A percentile compares a stretch with the other conserved stretches of the same genome.
phyloP scores from a whole-genome alignment of 73 alveolate species.

The Symbiodinium natans region DNA sequence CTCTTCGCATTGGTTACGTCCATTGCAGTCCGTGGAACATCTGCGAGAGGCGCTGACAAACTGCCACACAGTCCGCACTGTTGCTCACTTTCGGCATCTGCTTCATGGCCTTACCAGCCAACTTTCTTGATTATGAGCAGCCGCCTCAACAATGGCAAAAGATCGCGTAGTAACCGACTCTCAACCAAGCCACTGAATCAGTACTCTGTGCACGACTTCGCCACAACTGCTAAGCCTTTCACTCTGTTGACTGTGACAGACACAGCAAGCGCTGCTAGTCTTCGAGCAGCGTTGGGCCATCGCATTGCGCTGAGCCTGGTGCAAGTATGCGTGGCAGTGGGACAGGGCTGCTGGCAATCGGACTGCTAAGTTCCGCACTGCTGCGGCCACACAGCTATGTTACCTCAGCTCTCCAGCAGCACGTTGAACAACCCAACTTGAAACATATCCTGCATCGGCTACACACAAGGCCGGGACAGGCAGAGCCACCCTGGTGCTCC shows the following conservation, averaged over 20 bases:
- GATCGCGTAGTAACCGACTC: not conserved
- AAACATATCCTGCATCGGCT: no score
- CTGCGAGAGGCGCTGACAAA: not conserved
- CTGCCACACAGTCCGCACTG: not conserved
- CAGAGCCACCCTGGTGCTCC: constrained; percentile 18
- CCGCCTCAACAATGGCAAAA: not conserved
- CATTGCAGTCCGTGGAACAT: constrained; percentile 76
- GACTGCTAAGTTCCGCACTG: not conserved
- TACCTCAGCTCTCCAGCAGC: not conserved
- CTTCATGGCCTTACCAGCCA: constrained; percentile 62
- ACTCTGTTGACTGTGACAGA: constrained; percentile 21
- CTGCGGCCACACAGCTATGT: constrained; percentile 13
- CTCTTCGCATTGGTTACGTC: constrained; percentile 83
- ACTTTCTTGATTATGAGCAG: not conserved
- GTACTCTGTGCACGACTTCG: not conserved
- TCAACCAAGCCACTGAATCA: not conserved
- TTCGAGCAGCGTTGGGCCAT: constrained; percentile 92
- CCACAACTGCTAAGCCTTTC: not conserved
- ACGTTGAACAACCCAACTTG: no score
- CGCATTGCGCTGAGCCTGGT: constrained; percentile 18
- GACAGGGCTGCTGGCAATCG: not conserved
- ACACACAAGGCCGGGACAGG: not conserved
- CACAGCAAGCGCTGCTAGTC: constrained; percentile 79
- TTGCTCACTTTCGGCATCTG: not conserved
- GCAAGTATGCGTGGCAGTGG: not conserved